These are phyloP conservation scores for Cryphonectria parasitica DNA, from an alignment of 2,329 filamentous ascomycete genomes.

Conservation along the genomic window DNA sequence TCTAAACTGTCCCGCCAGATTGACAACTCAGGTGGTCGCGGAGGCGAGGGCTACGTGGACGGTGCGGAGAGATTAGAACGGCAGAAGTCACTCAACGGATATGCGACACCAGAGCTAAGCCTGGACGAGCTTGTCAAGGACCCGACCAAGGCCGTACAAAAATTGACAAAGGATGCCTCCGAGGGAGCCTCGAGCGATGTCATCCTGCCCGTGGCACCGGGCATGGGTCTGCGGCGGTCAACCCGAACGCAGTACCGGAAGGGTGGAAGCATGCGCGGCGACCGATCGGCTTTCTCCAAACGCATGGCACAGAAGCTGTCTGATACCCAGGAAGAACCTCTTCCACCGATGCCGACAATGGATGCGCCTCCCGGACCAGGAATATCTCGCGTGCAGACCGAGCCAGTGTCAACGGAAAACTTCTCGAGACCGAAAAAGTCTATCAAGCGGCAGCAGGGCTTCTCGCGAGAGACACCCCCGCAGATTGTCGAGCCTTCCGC, in stretches of 20 bases:
- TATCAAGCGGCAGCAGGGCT: constrained; percentile 53
- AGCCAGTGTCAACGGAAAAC: constrained; percentile 64
- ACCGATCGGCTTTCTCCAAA: constrained; percentile 75
- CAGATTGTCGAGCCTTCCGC: constrained; percentile 25
- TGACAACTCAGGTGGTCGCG: constrained; percentile 66
- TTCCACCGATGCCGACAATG: constrained; percentile 42
- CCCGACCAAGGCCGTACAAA: constrained; percentile 71
- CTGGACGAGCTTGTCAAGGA: constrained; percentile 84
- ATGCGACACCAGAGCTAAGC: constrained; percentile 63
- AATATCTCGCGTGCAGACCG: constrained; percentile 69
- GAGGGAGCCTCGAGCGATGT: constrained; percentile 64
- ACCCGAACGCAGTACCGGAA: constrained; percentile 90
- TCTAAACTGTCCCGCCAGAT: constrained; percentile 95
- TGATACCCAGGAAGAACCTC: constrained; percentile 62
- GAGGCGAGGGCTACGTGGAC: constrained; percentile 72
- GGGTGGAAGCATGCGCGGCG: constrained; percentile 80
- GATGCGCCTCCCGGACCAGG: constrained; percentile 55
- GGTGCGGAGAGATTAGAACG: constrained; percentile 79
- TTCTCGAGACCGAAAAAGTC: constrained; percentile 63
- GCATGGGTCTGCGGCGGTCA: constrained; percentile 82
- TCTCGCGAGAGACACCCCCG: constrained; percentile 48
- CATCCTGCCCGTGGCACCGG: constrained; percentile 79
- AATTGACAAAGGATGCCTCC: constrained; percentile 62
- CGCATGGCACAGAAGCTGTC: constrained; percentile 65
- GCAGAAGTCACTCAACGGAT: constrained; percentile 66